Conservation (phyloP, 306 rosid genomes). For the Ormosia semicastrata region DNA sequence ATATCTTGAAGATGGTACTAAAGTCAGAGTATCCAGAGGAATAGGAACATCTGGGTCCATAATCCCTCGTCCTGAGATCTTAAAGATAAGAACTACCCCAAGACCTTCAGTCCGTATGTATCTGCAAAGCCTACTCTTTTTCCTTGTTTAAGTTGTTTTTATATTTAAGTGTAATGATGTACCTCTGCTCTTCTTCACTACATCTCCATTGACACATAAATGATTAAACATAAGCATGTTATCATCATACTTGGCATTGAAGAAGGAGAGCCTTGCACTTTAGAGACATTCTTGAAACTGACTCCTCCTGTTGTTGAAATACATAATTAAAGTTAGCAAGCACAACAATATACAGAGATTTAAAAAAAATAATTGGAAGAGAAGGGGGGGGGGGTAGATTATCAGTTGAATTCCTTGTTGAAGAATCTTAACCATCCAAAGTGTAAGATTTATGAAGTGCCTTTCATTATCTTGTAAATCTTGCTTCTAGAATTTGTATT, state of each 20-base stretch:
- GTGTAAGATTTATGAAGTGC: background rate
- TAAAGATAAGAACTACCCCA: conserved; percentile 81
- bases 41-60: conserved; percentile 78
- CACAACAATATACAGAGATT: background rate
- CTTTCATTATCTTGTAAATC: background rate
- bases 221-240: background rate
- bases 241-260: background rate
- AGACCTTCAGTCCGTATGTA: conserved; percentile 74
- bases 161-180: background rate
- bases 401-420: conserved; percentile 7
- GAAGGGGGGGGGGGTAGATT: background rate
- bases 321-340: background rate
- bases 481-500: background rate
- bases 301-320: background rate
- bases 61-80: conserved; percentile 89
- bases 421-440: background rate
- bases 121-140: conserved; percentile 16
- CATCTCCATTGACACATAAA: background rate
- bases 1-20: conserved; percentile 94
- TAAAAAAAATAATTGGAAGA: background rate
- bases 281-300: background rate
- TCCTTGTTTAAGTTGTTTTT: conserved; percentile 6
- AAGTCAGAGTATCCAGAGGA: conserved; percentile 89
- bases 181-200: background rate
- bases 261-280: background rate